Evolutionary conservation across 306 rosid species (phyloP).

Genomic region (Astragalus membranaceus): DNA sequence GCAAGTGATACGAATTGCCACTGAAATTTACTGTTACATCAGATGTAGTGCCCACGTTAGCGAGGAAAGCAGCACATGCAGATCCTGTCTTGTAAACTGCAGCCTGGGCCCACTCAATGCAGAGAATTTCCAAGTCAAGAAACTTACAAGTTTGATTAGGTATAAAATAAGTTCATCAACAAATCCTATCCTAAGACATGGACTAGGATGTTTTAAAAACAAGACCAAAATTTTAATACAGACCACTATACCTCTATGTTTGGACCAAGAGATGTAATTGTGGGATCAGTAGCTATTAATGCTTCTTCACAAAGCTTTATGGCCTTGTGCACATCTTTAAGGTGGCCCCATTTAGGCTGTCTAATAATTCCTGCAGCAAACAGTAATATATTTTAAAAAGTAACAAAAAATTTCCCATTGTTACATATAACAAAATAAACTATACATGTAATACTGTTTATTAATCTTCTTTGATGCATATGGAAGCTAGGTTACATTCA

Average conservation of each 20-base stretch:
- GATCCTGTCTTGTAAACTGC: slow-evolving; percentile 80
- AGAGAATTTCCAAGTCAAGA: background rate
- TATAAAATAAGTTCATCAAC: background rate
- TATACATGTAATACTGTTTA: background rate
- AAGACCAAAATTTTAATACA: background rate
- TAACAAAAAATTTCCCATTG: background rate
- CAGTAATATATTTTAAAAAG: background rate
- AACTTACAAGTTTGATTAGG: slow-evolving; percentile 9
- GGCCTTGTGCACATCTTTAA: slow-evolving; percentile 84
- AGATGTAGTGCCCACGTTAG: slow-evolving; percentile 55
- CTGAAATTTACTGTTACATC: slow-evolving; percentile 71
- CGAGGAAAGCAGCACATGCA: slow-evolving; percentile 82
- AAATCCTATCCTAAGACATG: background rate
- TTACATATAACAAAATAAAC: no score
- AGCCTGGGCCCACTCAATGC: slow-evolving; percentile 34
- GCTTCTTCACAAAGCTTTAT: slow-evolving; percentile 84
- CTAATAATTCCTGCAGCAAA: slow-evolving; percentile 64
- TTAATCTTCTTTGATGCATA: background rate
- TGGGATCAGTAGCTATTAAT: slow-evolving; percentile 74
- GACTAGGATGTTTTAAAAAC: background rate
- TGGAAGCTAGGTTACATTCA: background rate
- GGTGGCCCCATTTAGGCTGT: slow-evolving; percentile 99
- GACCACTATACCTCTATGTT: slow-evolving; percentile 63
- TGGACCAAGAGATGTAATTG: slow-evolving; percentile 61
- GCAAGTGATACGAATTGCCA: slow-evolving; percentile 77